phyloP scores from a whole-genome alignment of 78 protist genomes.

The Dictyostelium discoideum region DNA sequence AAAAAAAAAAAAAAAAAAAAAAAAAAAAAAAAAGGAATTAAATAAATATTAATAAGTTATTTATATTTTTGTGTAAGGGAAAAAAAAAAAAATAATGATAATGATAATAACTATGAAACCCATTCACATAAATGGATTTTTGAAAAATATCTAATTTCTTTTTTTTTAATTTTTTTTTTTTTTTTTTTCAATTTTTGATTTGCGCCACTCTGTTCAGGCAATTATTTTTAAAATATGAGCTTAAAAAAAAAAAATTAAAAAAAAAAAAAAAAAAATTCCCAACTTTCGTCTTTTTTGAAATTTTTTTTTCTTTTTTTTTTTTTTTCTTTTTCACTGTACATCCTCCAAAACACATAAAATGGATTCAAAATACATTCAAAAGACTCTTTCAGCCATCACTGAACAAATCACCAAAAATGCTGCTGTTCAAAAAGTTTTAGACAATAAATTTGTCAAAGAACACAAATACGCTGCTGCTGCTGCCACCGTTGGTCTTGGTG shows the following conservation, averaged over 20 bases:
- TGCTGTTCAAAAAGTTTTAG: conserved; percentile 56
- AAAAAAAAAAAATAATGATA: no score
- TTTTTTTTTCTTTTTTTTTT: conserved; percentile 52
- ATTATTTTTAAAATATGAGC: neutral
- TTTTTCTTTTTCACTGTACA: conserved; percentile 6
- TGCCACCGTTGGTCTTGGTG: conserved; percentile 63
- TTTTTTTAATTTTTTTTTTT: no score
- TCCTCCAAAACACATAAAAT: neutral
- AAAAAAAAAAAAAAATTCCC: no score
- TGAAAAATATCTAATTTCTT: neutral
- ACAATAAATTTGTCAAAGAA: conserved; percentile 60
- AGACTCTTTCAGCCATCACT: conserved; percentile 7
- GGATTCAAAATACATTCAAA: conserved; percentile 32
- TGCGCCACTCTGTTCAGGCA: neutral
- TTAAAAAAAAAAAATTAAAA: neutral
- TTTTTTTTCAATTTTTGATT: neutral
- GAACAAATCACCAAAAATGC: conserved; percentile 21
- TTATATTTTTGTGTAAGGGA: neutral
- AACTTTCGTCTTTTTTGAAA: neutral
- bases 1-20: no score
- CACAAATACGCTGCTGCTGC: conserved; percentile 44
- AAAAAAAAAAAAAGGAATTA: no score
- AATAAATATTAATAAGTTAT: no score
- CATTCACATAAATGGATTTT: neutral
- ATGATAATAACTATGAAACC: neutral